Conservation (phyloP, 2,329 filamentous ascomycete species). For the Tolypocladium nubicola region DNA sequence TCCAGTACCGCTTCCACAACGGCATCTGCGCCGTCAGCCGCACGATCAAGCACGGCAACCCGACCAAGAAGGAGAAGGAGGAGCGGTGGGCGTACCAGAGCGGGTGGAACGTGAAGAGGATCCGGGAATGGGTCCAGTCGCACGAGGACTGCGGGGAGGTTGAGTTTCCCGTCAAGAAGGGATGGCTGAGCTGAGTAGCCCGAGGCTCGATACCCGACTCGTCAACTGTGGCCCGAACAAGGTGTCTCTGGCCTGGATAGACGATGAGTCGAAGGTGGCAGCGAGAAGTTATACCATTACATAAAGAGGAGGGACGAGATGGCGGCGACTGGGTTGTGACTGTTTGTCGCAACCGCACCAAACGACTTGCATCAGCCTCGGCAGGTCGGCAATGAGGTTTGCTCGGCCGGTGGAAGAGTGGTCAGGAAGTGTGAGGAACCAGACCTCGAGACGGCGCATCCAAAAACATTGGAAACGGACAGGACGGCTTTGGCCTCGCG, state of each 20-base stretch:
- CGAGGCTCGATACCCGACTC: no score
- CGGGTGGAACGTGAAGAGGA: slow-evolving; percentile 31
- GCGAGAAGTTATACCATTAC: background rate
- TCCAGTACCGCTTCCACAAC: slow-evolving; percentile 30
- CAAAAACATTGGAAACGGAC: background rate
- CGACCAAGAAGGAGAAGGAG: slow-evolving; percentile 17
- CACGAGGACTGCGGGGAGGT: slow-evolving; percentile 22
- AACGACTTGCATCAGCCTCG: background rate
- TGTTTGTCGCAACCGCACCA: background rate
- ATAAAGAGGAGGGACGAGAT: no score
- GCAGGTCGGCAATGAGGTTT: background rate
- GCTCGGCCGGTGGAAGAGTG: background rate
- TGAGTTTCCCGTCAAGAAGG: background rate
- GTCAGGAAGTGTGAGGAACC: background rate
- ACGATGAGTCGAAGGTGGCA: no score
- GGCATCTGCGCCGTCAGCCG: slow-evolving; percentile 24
- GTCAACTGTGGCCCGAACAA: no score
- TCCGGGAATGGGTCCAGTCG: slow-evolving; percentile 26
- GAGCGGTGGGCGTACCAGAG: slow-evolving; percentile 22
- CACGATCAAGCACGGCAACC: slow-evolving; percentile 27
- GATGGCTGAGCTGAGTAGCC: background rate
- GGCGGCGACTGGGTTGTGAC: background rate
- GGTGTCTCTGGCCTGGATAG: background rate
- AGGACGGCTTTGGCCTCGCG: background rate
- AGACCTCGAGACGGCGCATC: background rate